Evolutionary conservation across 2,329 filamentous ascomycete genomes (phyloP), one percentile per base, ranked within the genome.

Genomic region (Calonectria hongkongensis): DNA sequence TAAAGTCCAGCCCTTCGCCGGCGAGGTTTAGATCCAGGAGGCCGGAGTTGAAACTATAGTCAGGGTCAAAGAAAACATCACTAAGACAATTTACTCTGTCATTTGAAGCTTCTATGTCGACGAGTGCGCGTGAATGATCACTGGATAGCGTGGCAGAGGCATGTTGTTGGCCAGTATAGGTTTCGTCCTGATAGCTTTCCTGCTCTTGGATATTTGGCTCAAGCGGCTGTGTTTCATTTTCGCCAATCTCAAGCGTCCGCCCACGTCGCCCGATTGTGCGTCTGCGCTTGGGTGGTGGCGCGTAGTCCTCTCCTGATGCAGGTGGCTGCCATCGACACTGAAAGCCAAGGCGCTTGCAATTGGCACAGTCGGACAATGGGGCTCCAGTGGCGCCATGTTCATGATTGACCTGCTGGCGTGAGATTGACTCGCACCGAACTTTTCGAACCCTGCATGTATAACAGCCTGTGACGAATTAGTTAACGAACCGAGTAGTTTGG

Each of bases 261-360:
- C 15, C n/a, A 36, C 67, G 67, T 33, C 51, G 67, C 5, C 63
- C 71, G 45, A 64, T 51, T 25, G 67, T 48, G 2, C 73, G 70
- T 33, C 73, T 47, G 27, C 73, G 54, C 48, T 75, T 75, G 1
- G 73, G 70, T 25, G 73, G 73, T 7, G 73, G 73, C 15, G n/a
- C 51, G 25, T 71, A 75, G 1, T 62, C 39, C 56, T 75, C 73
- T n/a, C 73, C 73, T 7, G 70, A 54, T 13, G 33, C 60, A 21
- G 73, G 70, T n/a, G 68, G 30, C 10, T 56, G 21, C 73, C 73
- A 75, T 43, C 67, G 47, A 27, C 73, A 75, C 74, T 78, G 68
- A 63, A 72, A 63, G 48, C 74, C 62, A 36, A 76, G 68, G 48
- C 75, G 41, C 66, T 74, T 36, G 56, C 69, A 66, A 50, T 82